A percentile compares a stretch with the other conserved stretches of the same genome.
phyloP scores from a whole-genome alignment of 176 grass and related monocot species.

The Lolium rigidum region DNA sequence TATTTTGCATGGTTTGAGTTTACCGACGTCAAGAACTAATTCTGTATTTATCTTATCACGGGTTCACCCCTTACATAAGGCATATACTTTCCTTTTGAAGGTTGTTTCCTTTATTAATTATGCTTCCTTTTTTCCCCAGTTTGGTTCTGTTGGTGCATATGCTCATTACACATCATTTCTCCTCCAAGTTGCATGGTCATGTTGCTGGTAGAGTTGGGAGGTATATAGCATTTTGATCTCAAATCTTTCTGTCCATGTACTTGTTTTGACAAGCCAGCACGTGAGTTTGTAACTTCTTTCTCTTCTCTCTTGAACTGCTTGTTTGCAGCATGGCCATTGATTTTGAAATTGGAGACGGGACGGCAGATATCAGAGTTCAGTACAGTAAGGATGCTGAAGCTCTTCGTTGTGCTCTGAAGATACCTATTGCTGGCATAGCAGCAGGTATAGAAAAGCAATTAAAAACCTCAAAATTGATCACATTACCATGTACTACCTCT shows the following conservation, averaged over 20 bases:
- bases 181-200: conserved; percentile 80
- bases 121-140: conserved; percentile 46
- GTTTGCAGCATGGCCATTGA: conserved; percentile 78
- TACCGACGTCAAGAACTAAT: no score
- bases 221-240: conserved; percentile 50
- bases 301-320: conserved; percentile 33
- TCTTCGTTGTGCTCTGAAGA: neutral
- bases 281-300: conserved; percentile 30
- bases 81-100: neutral
- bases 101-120: conserved; percentile 12
- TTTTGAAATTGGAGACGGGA: conserved; percentile 74
- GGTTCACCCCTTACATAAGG: no score
- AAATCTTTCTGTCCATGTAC: neutral
- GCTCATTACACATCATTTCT: conserved; percentile 78
- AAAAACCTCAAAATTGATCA: conserved; percentile 12
- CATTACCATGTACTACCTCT: neutral
- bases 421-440: neutral
- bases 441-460: neutral
- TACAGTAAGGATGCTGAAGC: neutral
- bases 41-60: no score
- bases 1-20: no score
- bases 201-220: conserved; percentile 86
- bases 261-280: conserved; percentile 3
- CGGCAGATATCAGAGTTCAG: no score
- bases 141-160: conserved; percentile 86